These are phyloP conservation scores for Aspergillus awamori DNA, from an alignment of 2,329 filamentous ascomycete genomes.

Conservation along the genomic window DNA sequence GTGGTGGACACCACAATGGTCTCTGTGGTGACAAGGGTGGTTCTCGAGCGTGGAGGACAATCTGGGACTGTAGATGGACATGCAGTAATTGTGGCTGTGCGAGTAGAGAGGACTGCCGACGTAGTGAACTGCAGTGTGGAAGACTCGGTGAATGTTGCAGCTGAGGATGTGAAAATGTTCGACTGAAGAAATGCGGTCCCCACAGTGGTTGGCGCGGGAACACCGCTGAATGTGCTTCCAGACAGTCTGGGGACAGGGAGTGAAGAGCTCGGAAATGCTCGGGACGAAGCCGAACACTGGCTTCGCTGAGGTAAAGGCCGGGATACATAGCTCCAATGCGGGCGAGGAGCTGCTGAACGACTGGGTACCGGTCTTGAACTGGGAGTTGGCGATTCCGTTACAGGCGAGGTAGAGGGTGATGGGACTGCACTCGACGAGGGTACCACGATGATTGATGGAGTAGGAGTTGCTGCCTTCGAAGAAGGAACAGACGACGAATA, in stretches of 20 bases:
- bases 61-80: not conserved
- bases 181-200: not conserved
- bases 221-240: not conserved
- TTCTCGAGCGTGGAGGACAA: not conserved
- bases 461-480: not conserved
- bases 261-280: not conserved
- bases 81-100: slow-evolving; percentile 1
- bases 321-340: slow-evolving; percentile 2
- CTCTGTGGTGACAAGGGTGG: not conserved
- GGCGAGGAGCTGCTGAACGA: not conserved
- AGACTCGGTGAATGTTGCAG: not conserved
- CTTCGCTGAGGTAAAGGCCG: not conserved
- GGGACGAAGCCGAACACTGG: not conserved
- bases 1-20: slow-evolving; percentile 4
- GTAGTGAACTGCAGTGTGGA: not conserved
- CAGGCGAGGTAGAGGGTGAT: not conserved
- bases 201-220: not conserved
- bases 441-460: not conserved
- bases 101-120: not conserved
- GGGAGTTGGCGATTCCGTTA: not conserved
- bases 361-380: not conserved
- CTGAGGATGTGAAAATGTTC: not conserved
- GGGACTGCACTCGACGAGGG: not conserved
- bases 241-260: not conserved
- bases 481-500: not conserved